Percentiles rank a stretch among this genome's conserved stretches.
Conservation (phyloP, 331 rosid genomes). For the Phaseolus coccineus region DNA sequence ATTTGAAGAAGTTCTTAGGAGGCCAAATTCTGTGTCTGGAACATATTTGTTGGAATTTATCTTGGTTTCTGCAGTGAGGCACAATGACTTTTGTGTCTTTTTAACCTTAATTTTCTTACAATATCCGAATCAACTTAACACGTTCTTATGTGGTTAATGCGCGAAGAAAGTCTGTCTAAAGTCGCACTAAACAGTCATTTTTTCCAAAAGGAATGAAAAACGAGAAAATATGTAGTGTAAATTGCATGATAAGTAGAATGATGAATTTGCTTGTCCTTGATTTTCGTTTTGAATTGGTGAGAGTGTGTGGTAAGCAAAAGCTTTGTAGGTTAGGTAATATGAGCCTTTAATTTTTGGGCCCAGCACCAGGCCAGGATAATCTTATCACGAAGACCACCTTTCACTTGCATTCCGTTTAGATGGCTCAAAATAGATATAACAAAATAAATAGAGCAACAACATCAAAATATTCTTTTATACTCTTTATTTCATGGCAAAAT, state of each 20-base stretch:
- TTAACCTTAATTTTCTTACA: neutral
- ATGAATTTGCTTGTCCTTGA: neutral
- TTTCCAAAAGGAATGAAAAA: too few relatives aligned
- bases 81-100: neutral
- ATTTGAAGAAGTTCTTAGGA: too few relatives aligned
- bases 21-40: too few relatives aligned
- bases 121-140: neutral
- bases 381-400: neutral
- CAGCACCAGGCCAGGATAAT: neutral
- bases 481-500: too few relatives aligned
- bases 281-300: neutral
- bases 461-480: too few relatives aligned
- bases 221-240: too few relatives aligned
- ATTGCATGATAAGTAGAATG: too few relatives aligned
- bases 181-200: too few relatives aligned
- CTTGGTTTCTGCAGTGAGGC: too few relatives aligned
- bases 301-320: neutral
- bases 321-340: neutral
- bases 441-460: neutral
- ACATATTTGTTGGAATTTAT: neutral
- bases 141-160: neutral
- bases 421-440: neutral
- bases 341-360: constrained; percentile 6
- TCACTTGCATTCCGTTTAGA: neutral
- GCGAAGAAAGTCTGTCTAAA: neutral